Evolutionary conservation across 2,329 filamentous ascomycete genomes (phyloP).

Genomic region (Stachybotrys chartarum): DNA sequence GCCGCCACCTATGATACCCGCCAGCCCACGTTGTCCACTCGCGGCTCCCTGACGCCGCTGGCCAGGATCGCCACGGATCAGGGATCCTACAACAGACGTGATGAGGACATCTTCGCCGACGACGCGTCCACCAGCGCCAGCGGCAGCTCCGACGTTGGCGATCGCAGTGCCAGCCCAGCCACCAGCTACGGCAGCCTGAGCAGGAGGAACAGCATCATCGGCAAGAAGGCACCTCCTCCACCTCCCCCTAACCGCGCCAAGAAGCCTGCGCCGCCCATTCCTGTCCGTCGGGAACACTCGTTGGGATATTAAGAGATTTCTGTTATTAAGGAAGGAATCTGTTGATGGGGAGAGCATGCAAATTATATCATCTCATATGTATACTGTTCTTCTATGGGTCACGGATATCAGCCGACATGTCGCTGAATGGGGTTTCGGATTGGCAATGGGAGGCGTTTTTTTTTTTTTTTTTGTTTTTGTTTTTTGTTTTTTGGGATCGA

Average conservation of each 20-base stretch:
- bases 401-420: neutral
- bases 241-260: constrained; percentile 40
- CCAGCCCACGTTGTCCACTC: constrained; percentile 15
- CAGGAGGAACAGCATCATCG: constrained; percentile 28
- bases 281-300: constrained; percentile 10
- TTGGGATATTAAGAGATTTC: constrained; percentile 13
- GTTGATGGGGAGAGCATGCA: neutral
- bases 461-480: constrained; percentile 2
- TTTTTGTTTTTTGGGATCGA: constrained; percentile 9
- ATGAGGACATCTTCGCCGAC: constrained; percentile 37
- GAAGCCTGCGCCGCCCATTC: constrained; percentile 29
- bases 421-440: neutral
- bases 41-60: constrained; percentile 31
- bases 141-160: constrained; percentile 43
- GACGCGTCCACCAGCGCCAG: constrained; percentile 46
- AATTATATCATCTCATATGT: neutral
- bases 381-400: neutral
- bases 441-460: neutral
- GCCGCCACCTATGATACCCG: constrained; percentile 31
- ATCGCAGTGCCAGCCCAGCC: constrained; percentile 46
- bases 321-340: neutral
- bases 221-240: constrained; percentile 50
- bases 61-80: constrained; percentile 32
- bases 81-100: constrained; percentile 15
- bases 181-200: constrained; percentile 50